Conservation (phyloP, 2,329 filamentous ascomycete species). For the Colletotrichum tropicicola region DNA sequence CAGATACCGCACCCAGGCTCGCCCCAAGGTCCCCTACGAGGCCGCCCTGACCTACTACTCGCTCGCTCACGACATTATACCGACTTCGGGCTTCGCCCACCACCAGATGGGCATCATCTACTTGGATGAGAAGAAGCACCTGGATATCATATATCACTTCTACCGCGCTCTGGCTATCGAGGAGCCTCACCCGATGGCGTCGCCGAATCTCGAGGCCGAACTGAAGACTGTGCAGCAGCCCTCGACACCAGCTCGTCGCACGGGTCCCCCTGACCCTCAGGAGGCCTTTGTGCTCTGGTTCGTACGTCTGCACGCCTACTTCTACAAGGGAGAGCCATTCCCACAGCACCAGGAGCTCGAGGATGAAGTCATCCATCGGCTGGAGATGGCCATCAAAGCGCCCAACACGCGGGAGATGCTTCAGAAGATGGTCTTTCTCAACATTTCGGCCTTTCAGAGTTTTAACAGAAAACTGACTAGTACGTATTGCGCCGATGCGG, state of each 20-base stretch:
- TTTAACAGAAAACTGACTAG: conserved; percentile 67
- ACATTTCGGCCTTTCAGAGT: conserved; percentile 84
- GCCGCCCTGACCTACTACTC: conserved; percentile 85
- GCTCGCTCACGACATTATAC: conserved; percentile 81
- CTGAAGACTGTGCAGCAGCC: conserved; percentile 66
- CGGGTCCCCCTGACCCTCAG: conserved; percentile 59
- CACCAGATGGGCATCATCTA: conserved; percentile 93
- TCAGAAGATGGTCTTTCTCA: conserved; percentile 84
- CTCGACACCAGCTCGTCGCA: conserved; percentile 40
- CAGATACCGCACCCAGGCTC: conserved; percentile 82
- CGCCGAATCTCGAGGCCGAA: conserved; percentile 80
- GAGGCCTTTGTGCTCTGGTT: conserved; percentile 83
- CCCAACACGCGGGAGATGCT: conserved; percentile 71
- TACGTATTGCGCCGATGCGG: conserved; percentile 36
- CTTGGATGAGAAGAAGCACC: conserved; percentile 78
- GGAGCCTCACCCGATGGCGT: conserved; percentile 78
- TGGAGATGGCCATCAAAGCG: conserved; percentile 77
- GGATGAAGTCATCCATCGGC: conserved; percentile 81
- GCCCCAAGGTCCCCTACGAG: conserved; percentile 77
- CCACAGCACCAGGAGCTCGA: conserved; percentile 83
- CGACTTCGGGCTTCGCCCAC: conserved; percentile 81
- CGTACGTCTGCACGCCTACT: conserved; percentile 84
- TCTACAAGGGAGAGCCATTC: conserved; percentile 81
- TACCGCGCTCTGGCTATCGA: conserved; percentile 83
- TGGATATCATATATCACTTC: conserved; percentile 88